Base-by-base conservation (phyloP, 345 rosid species). In the Eucalyptus tenuipes region DNA sequence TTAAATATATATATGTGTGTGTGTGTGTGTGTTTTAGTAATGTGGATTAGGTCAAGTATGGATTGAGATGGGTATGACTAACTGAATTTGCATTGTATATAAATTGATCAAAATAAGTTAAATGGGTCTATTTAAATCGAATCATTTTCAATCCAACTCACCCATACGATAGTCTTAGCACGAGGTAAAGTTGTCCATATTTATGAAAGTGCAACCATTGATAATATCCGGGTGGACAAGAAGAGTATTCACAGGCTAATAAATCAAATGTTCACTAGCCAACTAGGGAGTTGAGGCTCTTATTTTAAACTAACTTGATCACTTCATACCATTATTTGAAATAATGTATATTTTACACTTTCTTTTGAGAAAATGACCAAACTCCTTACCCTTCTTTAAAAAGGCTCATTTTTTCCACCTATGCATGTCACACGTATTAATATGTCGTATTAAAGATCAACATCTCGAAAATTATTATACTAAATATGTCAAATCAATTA, bases 111-210 rank as follows among this genome's bases (percentile, higher is more conserved):
- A 55, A 55, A 55, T 55, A 6, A 25, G 6, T 55, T 55, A 55
- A 55, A 55, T 55, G 6, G 0, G 6, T 24, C 13, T 55, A 55
- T 24, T 24, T 55, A 22, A 25, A 4, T 55, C 0, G 1, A 25
- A 55, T 24, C 13, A 24, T 24, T 55, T 55, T 55, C 2, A 24
- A 24, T 55, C 29, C 27, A 55, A 55, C 13, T 25, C 61, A 22
- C 29, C 3, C 13, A 22, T 22, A 10, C 1, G 13, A 55, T 0
- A 9, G 1, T 55, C 29, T 1, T 55, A 55, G 57, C 57, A 20
- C 0, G 2, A 20, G 57, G 57, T 55, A 1, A 24, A 55, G 1
- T 24, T 55, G 0, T 55, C 0, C 61, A 4, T 55, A 24, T 55
- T 55, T 55, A 4, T 55, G 61, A 55, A 9, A 24, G 12, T 8